Percentiles rank a stretch among this genome's conserved stretches.
Conservation (phyloP, 371 early-diverging fungal genomes). For the Apophysomyces variabilis region DNA sequence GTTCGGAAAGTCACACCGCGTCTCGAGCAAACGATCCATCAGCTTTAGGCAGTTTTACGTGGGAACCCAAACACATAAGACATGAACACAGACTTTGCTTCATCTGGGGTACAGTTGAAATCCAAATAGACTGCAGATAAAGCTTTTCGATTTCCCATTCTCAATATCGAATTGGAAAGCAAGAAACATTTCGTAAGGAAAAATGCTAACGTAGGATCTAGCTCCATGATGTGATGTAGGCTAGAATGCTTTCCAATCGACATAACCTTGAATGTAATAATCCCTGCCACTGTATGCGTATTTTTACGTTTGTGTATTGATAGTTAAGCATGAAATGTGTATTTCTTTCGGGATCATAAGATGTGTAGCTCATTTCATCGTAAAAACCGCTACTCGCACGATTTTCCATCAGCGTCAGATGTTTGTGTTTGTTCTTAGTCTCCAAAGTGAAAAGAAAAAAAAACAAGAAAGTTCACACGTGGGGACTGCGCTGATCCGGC, state of each 20-base stretch:
- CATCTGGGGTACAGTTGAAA: conserved; percentile 1
- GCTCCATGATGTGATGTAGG: no score
- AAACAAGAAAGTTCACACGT: not conserved
- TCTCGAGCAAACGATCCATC: not conserved
- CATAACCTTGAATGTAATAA: no score
- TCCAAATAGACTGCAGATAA: conserved; percentile 4
- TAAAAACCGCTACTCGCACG: not conserved
- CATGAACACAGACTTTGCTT: conserved; percentile 6
- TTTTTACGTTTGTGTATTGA: no score
- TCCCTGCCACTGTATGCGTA: no score
- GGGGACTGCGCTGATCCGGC: not conserved
- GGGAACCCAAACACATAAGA: conserved; percentile 8
- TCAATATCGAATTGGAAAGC: not conserved
- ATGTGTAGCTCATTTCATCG: not conserved
- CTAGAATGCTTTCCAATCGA: no score
- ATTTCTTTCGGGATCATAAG: not conserved
- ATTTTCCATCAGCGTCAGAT: conserved; percentile 6
- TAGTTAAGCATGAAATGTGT: not conserved
- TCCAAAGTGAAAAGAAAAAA: not conserved
- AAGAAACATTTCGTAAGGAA: not conserved
- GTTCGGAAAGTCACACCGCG: conserved; percentile 11
- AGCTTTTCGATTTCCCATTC: not conserved
- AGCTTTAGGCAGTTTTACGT: not conserved
- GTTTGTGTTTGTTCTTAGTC: conserved; percentile 1
- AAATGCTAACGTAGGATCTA: no score